These are phyloP conservation scores for Madurella fahalii DNA, from an alignment of 2,329 filamentous ascomycete species.

Conservation along the genomic window DNA sequence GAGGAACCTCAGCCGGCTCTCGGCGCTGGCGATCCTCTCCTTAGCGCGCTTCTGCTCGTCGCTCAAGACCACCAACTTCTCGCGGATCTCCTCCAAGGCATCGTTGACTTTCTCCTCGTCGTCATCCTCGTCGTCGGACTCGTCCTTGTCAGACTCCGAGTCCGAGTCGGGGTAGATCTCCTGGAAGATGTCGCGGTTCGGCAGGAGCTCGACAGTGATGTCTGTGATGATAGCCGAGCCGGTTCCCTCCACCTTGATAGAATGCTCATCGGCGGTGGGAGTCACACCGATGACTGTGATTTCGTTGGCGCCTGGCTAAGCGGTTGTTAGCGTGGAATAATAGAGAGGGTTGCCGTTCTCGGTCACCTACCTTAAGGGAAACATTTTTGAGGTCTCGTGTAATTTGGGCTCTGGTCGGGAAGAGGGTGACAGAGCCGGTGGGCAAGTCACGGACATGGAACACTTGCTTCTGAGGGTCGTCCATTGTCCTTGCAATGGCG, in stretches of 20 bases:
- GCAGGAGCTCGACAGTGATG: constrained; percentile 56
- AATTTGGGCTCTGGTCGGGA: constrained; percentile 57
- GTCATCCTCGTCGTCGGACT: constrained; percentile 27
- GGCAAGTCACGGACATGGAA: constrained; percentile 54
- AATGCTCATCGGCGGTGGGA: constrained; percentile 50
- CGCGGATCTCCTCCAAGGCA: constrained; percentile 31
- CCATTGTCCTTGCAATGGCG: constrained; percentile 30
- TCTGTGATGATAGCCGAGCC: constrained; percentile 58
- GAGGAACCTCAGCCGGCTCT: constrained; percentile 39
- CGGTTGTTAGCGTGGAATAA: constrained; percentile 6
- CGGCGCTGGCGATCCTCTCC: constrained; percentile 34
- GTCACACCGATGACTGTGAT: constrained; percentile 53
- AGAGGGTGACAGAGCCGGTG: constrained; percentile 60
- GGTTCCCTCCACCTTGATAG: constrained; percentile 57
- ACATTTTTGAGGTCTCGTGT: constrained; percentile 56
- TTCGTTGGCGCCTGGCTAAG: constrained; percentile 51
- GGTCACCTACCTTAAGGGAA: constrained; percentile 38
- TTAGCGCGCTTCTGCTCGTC: constrained; percentile 30
- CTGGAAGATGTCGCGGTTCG: constrained; percentile 51
- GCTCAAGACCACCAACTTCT: constrained; percentile 30
- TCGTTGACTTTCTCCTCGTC: constrained; percentile 26
- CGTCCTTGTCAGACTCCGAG: constrained; percentile 30
- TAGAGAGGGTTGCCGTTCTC: background rate
- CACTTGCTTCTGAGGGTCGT: constrained; percentile 40
- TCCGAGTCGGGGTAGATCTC: constrained; percentile 50